Evolutionary conservation across 1,284 basidiomycete species (phyloP).

Genomic region (Austroboletus niveus): DNA sequence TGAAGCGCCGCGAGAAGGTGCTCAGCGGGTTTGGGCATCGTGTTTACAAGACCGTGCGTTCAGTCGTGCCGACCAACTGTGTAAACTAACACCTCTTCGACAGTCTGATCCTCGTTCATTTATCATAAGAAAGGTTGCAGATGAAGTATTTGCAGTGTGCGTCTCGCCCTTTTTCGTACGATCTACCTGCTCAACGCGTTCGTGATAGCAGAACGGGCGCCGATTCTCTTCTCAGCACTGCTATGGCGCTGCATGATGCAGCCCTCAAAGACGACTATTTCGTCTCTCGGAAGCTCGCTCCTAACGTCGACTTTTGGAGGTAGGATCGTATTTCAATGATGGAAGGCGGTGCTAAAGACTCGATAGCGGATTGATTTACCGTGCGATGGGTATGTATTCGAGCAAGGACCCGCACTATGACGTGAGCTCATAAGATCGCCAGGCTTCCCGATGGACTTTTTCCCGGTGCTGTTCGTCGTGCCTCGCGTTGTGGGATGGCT

Average conservation of each 20-base stretch:
- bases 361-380: slow-evolving; percentile 77
- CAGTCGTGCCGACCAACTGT: neutral
- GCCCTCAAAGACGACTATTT: slow-evolving; percentile 90
- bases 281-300: slow-evolving; percentile 68
- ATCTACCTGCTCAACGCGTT: slow-evolving; percentile 1
- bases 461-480: slow-evolving; percentile 87
- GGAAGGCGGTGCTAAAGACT: neutral
- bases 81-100: slow-evolving; percentile 4
- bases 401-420: neutral
- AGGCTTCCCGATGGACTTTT: slow-evolving; percentile 89
- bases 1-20: slow-evolving; percentile 83
- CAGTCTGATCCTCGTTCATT: slow-evolving; percentile 85
- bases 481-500: slow-evolving; percentile 89
- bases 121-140: slow-evolving; percentile 83
- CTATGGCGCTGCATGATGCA: slow-evolving; percentile 82
- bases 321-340: slow-evolving; percentile 2
- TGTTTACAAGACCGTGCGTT: slow-evolving; percentile 76
- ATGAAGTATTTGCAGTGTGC: slow-evolving; percentile 84
- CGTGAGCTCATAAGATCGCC: slow-evolving; percentile 5
- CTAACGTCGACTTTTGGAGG: slow-evolving; percentile 84
- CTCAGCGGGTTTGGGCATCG: slow-evolving; percentile 86
- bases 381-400: slow-evolving; percentile 70
- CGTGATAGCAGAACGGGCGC: slow-evolving; percentile 60
- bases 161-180: neutral
- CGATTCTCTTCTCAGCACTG: slow-evolving; percentile 81